Evolutionary conservation across 164 flowering plant genomes (phyloP).

Genomic region (Liriodendron chinense): DNA sequence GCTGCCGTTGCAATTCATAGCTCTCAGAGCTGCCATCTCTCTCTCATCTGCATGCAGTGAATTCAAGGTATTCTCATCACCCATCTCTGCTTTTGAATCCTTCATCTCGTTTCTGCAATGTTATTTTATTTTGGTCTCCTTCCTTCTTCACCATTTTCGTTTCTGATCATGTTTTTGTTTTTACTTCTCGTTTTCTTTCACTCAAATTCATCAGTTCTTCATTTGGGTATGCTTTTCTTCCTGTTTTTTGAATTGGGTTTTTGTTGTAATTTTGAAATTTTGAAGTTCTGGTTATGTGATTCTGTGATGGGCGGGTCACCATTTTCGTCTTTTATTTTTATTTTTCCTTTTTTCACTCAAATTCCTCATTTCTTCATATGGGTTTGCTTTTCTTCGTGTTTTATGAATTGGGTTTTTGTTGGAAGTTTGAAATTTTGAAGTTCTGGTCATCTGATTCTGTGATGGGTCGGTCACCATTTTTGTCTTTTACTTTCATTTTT

Average conservation of each 20-base stretch:
- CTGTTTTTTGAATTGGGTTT: background rate
- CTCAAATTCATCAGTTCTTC: background rate
- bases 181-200: background rate
- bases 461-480: too few relatives aligned
- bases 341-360: background rate
- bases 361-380: background rate
- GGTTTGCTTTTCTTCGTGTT: background rate
- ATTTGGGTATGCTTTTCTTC: background rate
- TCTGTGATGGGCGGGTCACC: too few relatives aligned
- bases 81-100: background rate
- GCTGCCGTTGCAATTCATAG: background rate
- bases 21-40: background rate
- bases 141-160: background rate
- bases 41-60: background rate
- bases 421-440: background rate
- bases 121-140: too few relatives aligned
- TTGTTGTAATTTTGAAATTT: background rate
- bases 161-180: background rate
- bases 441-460: too few relatives aligned
- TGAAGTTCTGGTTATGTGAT: background rate
- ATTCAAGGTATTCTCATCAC: background rate
- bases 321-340: too few relatives aligned
- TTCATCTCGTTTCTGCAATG: background rate
- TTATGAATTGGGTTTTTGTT: background rate
- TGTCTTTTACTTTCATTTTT: too few relatives aligned